Conservation (phyloP, 352 stramenopile genomes). For the Phytophthora litchii region DNA sequence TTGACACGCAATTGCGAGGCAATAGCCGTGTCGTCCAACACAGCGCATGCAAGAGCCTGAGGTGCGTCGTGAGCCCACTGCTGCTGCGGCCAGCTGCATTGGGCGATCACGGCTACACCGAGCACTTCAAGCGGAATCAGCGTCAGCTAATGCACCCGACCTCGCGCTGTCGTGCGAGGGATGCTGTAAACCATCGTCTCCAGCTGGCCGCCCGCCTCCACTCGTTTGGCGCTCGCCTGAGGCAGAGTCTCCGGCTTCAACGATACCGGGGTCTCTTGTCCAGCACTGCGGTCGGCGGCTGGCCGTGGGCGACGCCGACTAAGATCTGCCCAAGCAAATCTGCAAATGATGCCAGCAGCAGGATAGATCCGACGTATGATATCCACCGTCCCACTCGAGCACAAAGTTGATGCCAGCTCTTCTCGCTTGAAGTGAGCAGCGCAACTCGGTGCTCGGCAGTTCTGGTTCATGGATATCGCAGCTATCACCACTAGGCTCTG, state of each 20-base stretch:
- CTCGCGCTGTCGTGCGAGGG: constrained; percentile 24
- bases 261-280: constrained; percentile 3
- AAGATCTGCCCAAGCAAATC: constrained; percentile 28
- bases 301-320: constrained; percentile 10
- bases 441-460: background rate
- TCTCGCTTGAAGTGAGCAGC: background rate
- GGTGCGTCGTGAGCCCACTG: too few relatives aligned
- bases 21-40: too few relatives aligned
- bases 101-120: too few relatives aligned
- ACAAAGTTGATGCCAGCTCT: constrained; percentile 1
- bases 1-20: too few relatives aligned
- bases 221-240: constrained; percentile 4
- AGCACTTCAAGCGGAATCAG: constrained; percentile 25
- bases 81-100: too few relatives aligned
- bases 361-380: constrained; percentile 9
- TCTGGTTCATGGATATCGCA: background rate
- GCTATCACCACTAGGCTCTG: background rate
- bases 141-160: constrained; percentile 24
- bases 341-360: constrained; percentile 7
- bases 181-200: constrained; percentile 9
- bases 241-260: constrained; percentile 12
- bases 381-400: constrained; percentile 15
- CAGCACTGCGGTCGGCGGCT: background rate
- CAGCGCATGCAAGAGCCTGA: too few relatives aligned
- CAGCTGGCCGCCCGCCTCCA: background rate